Base-by-base conservation (phyloP, 306 rosid genomes). In the Sindora glabra region DNA sequence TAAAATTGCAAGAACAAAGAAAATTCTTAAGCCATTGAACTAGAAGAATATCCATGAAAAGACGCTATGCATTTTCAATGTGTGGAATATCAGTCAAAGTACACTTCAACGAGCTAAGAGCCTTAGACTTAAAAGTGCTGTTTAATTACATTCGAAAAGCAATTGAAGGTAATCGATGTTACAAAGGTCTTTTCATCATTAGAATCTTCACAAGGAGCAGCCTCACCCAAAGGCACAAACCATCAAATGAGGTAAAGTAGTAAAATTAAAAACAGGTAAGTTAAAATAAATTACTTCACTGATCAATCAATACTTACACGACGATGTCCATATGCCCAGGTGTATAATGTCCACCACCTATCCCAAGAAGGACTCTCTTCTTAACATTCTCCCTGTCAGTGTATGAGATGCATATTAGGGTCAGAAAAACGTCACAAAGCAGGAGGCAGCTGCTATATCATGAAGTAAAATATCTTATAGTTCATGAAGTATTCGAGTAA, bases 291-390 rank as follows among this genome's bases (percentile, higher is more conserved):
- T 7, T n/a, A 62, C 38, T 23, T 48, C 56, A 62, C 5, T 14
- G 56, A n/a, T 52, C 19, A 52, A 39, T 9, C 14, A 38, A 24
- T 18, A 56, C 87, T 89, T 79, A 89, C 99, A 80, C 26, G 48
- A 77, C 85, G 68, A 92, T 74, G 63, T 89, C 95, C 97, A 86
- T 77, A 81, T 92, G 97, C 48, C 95, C 81, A 73, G 97, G 99
- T 1, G 76, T 95, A 50, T 92, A 92, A 69, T 92, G 99, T 68
- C 97, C 99, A 57, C 99, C 99, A 8, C 94, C 97, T 47, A 92
- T 72, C 40, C 99, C 99, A 33, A 92, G 87, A 64, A 92, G 95
- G 68, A 92, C 85, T 77, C 22, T 86, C 65, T 86, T 86, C 72
- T 82, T 82, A 53, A 21, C 64, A 17, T 73, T 87, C 66, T 86